phyloP scores from a whole-genome alignment of 345 rosid genomes.

The Euphorbia pulcherrima region DNA sequence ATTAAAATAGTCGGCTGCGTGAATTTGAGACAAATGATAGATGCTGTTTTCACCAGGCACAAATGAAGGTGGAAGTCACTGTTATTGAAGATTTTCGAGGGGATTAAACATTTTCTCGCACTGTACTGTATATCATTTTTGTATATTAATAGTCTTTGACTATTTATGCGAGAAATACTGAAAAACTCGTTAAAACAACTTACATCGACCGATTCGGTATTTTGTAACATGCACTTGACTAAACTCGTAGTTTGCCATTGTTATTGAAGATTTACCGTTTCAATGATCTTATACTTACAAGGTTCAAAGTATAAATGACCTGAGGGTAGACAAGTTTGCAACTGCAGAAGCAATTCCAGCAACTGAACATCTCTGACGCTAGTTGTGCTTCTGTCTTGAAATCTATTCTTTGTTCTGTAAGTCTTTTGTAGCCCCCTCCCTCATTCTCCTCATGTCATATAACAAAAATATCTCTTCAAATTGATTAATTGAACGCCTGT shows the following conservation, averaged over 20 bases:
- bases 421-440: constrained; percentile 15
- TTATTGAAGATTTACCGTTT: background rate
- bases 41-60: constrained; percentile 40
- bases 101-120: background rate
- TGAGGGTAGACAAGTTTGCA: no score
- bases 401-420: constrained; percentile 80
- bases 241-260: background rate
- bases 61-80: no score
- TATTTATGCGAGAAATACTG: background rate
- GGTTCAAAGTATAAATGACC: no score
- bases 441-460: background rate
- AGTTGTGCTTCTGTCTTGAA: constrained; percentile 63
- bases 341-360: constrained; percentile 61
- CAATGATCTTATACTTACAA: background rate
- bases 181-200: background rate
- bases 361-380: constrained; percentile 66
- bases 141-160: background rate
- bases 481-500: background rate
- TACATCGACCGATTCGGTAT: no score
- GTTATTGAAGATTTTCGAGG: no score
- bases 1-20: constrained; percentile 59
- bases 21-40: constrained; percentile 67
- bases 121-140: background rate
- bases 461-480: background rate
- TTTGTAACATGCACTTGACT: background rate